These are phyloP conservation scores for Botrytis porri DNA, from an alignment of 2,329 filamentous ascomycete genomes.

Conservation along the genomic window DNA sequence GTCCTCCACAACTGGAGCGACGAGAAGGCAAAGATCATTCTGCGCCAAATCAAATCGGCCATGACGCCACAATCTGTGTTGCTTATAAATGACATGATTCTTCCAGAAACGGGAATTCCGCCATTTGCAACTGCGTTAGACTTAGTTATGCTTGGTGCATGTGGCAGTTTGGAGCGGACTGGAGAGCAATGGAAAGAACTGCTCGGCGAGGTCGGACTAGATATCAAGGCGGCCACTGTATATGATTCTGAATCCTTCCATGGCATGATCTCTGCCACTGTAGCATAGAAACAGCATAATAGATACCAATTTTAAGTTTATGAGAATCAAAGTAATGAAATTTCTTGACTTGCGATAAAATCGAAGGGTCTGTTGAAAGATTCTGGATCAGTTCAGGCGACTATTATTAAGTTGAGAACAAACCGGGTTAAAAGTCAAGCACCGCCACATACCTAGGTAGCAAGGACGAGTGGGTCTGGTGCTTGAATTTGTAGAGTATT, in stretches of 20 bases:
- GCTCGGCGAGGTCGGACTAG: not conserved
- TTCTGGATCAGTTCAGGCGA: not conserved
- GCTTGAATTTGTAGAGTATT: not conserved
- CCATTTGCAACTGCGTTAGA: conserved; percentile 38
- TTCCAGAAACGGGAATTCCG: conserved; percentile 36
- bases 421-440: not conserved
- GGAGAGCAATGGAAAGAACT: not conserved
- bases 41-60: conserved; percentile 29
- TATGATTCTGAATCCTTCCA: not conserved
- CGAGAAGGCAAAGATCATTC: conserved; percentile 26
- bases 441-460: not conserved
- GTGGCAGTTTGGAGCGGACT: not conserved
- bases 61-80: conserved; percentile 28
- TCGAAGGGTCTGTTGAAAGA: accelerated
- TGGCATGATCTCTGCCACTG: not conserved
- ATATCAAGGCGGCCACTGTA: not conserved
- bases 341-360: not conserved
- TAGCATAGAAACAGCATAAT: not conserved
- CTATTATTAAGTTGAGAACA: not conserved
- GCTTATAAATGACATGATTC: conserved; percentile 39
- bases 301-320: not conserved
- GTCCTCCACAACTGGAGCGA: conserved; percentile 40
- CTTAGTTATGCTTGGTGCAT: conserved; percentile 32
- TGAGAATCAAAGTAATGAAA: not conserved
- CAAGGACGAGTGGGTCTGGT: not conserved